Base-by-base conservation (phyloP, 768 basidiomycete species). In the Crucibulum laeve region DNA sequence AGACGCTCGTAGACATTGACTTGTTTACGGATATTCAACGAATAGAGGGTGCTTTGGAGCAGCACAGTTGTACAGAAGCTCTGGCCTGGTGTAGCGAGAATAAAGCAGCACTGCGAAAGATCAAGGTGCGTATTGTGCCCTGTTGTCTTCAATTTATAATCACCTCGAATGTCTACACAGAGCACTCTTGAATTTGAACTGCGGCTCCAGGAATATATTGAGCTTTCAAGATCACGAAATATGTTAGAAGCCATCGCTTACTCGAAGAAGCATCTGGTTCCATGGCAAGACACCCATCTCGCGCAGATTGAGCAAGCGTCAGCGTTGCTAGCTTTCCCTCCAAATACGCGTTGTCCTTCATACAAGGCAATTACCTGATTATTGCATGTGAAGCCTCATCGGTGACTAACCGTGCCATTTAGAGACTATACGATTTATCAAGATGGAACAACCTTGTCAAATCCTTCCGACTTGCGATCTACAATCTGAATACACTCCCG, bases 61-160 rank as follows among this genome's bases (percentile, higher is more conserved):
- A 68, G 22, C 82, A 87, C 48, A 87, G 84, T 49, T 94, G 92
- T 51, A 74, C 84, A 4, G 92, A 96, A 63, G 95, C 95, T 11
- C 71, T 99, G 36, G 74, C 80, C 15, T 99, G 95, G 95, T 97
- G 93, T 54, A 92, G 82, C 49, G 96, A 99, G 73, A 97, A 99
- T 65, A 87, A 94, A 60, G 79, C 82, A 23, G 88, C 90, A 10
- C 75, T 99, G 48, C 82, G 91, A 41, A 98, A 97, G 71, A 80
- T 84, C 57, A 94, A 90, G 78, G 94, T 84, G 30, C 6, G 42
- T 28, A 4, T 21, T 43, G 5, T 35, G 18, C 18, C 21, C 19
- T 38, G 11, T 4, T 14, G 34, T 14, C 33, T 35, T 11, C 25
- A 46, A 53, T 53, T 18, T 25, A 40, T 25, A 32, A 19, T 21